Conservation (phyloP, 352 stramenopile genomes). For the Globisporangium mamillatum region DNA sequence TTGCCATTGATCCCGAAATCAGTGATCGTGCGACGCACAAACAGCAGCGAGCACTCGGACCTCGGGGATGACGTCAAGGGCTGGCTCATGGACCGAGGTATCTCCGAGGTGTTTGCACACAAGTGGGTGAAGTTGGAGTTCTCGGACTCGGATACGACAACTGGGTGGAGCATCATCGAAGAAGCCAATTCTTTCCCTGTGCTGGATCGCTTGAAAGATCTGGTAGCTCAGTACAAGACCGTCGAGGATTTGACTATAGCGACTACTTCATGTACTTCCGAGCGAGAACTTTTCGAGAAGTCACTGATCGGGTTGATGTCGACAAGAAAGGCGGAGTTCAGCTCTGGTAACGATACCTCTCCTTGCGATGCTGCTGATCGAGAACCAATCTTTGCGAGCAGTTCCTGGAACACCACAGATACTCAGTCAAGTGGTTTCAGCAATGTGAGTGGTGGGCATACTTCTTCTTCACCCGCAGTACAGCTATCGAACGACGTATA, state of each 20-base stretch:
- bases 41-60: background rate
- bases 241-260: background rate
- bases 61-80: background rate
- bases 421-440: no score
- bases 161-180: background rate
- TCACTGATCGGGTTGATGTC: conserved; percentile 13
- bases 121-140: conserved; percentile 15
- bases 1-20: conserved; percentile 24
- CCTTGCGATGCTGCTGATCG: no score
- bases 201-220: background rate
- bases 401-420: background rate
- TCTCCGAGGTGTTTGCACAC: conserved; percentile 17
- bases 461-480: background rate
- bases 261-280: background rate
- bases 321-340: background rate
- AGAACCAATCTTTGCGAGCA: background rate
- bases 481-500: background rate
- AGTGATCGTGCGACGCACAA: conserved; percentile 12
- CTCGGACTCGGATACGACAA: background rate
- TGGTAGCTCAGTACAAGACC: background rate
- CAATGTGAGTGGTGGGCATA: background rate
- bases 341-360: background rate
- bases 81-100: conserved; percentile 19
- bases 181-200: background rate
- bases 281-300: conserved; percentile 13